Percentiles rank a stretch among this genome's conserved stretches.
phyloP scores from a whole-genome alignment of 768 basidiomycete genomes.

The Russula vinacea region DNA sequence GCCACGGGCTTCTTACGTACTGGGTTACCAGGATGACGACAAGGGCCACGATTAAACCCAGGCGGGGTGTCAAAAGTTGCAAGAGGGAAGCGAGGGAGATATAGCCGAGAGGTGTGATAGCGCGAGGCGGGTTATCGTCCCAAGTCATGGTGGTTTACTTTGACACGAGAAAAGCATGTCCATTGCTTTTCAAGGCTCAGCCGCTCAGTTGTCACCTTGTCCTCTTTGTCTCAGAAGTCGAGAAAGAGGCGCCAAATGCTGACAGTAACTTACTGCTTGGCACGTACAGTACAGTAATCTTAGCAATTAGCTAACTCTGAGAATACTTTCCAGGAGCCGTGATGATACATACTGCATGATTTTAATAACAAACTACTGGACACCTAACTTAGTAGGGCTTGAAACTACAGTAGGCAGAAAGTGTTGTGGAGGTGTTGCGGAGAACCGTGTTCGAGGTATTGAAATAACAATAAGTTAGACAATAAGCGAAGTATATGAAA shows the following conservation, averaged over 20 bases:
- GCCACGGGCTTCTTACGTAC: constrained; percentile 11
- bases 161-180: background rate
- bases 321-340: too few species aligned
- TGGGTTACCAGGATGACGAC: background rate
- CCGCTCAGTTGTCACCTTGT: background rate
- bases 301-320: background rate
- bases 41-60: background rate
- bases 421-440: too few species aligned
- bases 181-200: background rate
- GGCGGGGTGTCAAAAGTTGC: background rate
- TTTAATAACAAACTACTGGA: background rate
- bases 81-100: background rate
- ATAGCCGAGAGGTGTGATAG: background rate
- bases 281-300: background rate
- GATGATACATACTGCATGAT: too few species aligned
- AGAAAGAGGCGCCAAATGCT: background rate
- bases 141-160: background rate
- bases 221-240: background rate
- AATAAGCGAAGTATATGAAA: too few species aligned
- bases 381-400: background rate
- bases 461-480: too few species aligned
- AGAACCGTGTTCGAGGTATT: too few species aligned
- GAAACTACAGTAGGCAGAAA: background rate
- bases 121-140: background rate
- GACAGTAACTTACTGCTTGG: too few species aligned